Evolutionary conservation across 2,329 filamentous ascomycete genomes (phyloP).

Genomic region (Pseudogymnoascus sp.): DNA sequence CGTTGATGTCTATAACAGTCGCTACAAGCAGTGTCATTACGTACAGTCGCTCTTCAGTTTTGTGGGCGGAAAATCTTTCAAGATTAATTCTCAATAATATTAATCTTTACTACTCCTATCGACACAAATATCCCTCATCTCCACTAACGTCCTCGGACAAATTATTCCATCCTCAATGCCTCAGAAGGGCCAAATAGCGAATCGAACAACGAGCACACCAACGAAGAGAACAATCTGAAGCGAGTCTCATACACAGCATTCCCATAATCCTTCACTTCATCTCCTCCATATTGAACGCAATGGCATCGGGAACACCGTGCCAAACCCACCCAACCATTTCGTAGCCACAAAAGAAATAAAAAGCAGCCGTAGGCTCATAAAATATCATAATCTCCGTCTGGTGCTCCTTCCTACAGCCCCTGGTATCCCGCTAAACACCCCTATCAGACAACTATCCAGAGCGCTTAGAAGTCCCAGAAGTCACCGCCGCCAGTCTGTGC

Average conservation of each 20-base stretch:
- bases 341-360: constrained; percentile 7
- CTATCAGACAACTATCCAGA: background rate
- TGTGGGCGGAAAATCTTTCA: background rate
- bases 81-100: background rate
- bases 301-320: constrained; percentile 5
- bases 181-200: constrained; percentile 2
- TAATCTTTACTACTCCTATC: constrained; percentile 5
- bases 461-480: constrained; percentile 32
- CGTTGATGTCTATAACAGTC: background rate
- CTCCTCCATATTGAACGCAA: background rate
- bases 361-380: constrained; percentile 8
- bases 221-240: constrained; percentile 9
- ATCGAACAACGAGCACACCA: constrained; percentile 5
- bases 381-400: constrained; percentile 6
- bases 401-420: background rate
- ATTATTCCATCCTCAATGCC: background rate
- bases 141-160: background rate
- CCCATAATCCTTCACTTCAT: constrained; percentile 6
- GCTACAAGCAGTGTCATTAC: background rate
- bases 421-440: background rate
- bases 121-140: background rate
- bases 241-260: constrained; percentile 5
- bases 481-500: constrained; percentile 27
- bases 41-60: background rate
- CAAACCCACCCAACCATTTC: constrained; percentile 7